Evolutionary conservation across 352 stramenopile species (phyloP).

Genomic region (Phytophthora tentaculata): DNA sequence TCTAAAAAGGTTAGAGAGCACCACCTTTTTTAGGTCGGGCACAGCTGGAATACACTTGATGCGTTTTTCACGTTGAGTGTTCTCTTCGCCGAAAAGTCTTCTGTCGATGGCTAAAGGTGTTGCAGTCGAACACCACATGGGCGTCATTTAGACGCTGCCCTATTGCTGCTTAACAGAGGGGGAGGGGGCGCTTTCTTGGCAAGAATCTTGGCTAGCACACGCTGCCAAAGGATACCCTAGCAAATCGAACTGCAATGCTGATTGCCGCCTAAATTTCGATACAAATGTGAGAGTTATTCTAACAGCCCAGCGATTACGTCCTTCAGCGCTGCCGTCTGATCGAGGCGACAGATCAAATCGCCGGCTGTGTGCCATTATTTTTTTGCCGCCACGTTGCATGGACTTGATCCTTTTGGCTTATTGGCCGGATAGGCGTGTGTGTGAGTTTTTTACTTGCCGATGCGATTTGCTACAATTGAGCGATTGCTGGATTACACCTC

Average conservation of each 20-base stretch:
- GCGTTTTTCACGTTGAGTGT: constrained; percentile 25
- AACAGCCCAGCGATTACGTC: constrained; percentile 18
- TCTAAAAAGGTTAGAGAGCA: too few species aligned
- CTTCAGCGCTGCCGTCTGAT: constrained; percentile 15
- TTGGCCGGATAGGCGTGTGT: constrained; percentile 20
- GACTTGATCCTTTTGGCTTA: constrained; percentile 32
- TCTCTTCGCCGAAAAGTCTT: not conserved
- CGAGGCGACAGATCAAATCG: constrained; percentile 34
- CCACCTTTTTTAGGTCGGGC: constrained; percentile 14
- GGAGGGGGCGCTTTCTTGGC: constrained; percentile 7
- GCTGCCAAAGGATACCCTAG: not conserved
- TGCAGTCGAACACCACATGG: constrained; percentile 12
- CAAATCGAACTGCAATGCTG: not conserved
- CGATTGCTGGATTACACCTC: constrained; percentile 25
- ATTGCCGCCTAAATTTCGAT: constrained; percentile 23
- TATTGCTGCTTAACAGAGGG: constrained; percentile 24
- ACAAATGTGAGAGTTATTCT: not conserved
- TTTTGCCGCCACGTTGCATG: constrained; percentile 31
- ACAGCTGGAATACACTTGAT: constrained; percentile 19
- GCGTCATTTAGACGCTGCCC: constrained; percentile 2
- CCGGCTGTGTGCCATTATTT: constrained; percentile 24
- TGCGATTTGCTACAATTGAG: constrained; percentile 35
- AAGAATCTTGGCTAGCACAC: not conserved
- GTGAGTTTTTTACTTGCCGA: constrained; percentile 21
- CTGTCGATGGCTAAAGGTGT: constrained; percentile 5